Conservation (phyloP, 2,329 filamentous ascomycete genomes). For the Aschersonia sp. region DNA sequence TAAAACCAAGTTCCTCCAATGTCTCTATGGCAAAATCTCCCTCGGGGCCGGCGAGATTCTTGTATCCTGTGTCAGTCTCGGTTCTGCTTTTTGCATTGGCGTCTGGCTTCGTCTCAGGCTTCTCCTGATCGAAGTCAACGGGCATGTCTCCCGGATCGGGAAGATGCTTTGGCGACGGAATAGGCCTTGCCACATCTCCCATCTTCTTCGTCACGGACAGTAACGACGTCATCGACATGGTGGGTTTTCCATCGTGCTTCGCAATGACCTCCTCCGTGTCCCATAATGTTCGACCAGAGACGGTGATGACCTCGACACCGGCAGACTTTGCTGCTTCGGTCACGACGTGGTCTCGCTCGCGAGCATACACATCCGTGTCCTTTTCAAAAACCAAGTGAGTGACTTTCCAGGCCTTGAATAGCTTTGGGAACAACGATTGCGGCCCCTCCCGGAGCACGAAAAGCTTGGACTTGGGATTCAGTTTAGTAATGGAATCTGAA, state of each 20-base stretch:
- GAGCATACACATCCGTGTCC: conserved; percentile 61
- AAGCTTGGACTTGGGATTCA: conserved; percentile 59
- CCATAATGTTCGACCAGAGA: conserved; percentile 54
- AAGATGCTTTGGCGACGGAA: conserved; percentile 41
- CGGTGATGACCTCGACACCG: conserved; percentile 53
- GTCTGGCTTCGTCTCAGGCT: conserved; percentile 37
- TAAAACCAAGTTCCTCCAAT: conserved; percentile 55
- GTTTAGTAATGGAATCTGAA: conserved; percentile 47
- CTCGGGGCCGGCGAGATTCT: conserved; percentile 48
- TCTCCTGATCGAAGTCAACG: conserved; percentile 41
- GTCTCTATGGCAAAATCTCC: conserved; percentile 58
- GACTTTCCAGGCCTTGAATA: conserved; percentile 60
- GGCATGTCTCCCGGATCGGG: conserved; percentile 52
- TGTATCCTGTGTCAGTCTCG: conserved; percentile 41
- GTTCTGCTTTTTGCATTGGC: conserved; percentile 43
- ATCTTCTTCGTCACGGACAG: conserved; percentile 48
- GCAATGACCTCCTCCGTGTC: conserved; percentile 57
- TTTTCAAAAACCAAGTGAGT: conserved; percentile 69
- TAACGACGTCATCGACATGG: conserved; percentile 60
- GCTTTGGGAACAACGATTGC: conserved; percentile 55
- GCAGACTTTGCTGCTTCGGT: conserved; percentile 43
- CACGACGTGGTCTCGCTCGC: conserved; percentile 47
- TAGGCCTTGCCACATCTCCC: conserved; percentile 44
- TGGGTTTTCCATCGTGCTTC: conserved; percentile 52
- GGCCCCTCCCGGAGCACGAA: conserved; percentile 60